Base-by-base conservation (phyloP, 768 basidiomycete species). In the Podaxis carcinomalis region DNA sequence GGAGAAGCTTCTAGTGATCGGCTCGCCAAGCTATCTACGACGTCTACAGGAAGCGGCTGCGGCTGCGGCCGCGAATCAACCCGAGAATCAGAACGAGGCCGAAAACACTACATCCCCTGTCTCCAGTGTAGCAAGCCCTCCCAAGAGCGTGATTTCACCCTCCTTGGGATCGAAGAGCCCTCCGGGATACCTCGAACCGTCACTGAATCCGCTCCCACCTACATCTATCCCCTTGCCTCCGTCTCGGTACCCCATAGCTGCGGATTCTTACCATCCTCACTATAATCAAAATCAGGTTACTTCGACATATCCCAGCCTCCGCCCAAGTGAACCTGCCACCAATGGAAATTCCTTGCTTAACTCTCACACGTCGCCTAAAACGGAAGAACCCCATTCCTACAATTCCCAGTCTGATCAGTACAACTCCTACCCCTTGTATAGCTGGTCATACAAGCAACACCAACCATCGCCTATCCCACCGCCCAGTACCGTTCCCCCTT, bases 11-110 rank as follows among this genome's bases (percentile, higher is more conserved):
- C 58, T 57, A 39, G 46, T 66, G 60, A 66, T 44, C 35, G 37
- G 16, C 40, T 55, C 37, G 50, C 44, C 27, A 64, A 93, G 89
- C 60, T 93, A 93, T 71, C 76, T 93, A 51, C 84, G 91, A 44
- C 82, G 90, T 23, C 78, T 92, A 27, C 91, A 93, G 74, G 90
- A 92, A 72, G 88, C 89, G 1, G 83, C 83, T 0, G 85, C 87
- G 0, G 84, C 85, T 1, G 81, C 82, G 32, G 76, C 77, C 5
- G 74, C 77, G 23, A 77, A 73, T 40, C 68, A 68, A 19, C 60
- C 64, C 14, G 75, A 77, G 37, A 75, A 76, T 52, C 75, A 75
- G 32, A 62, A 69, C 16, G 82, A 83, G 19, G 62, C 70, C 28
- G 80, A 83, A n/a, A 64, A 70, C 23, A 70, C 74, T 16, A 64